phyloP scores from a whole-genome alignment of 1,284 basidiomycete genomes.

The Rhodotorula sp. region DNA sequence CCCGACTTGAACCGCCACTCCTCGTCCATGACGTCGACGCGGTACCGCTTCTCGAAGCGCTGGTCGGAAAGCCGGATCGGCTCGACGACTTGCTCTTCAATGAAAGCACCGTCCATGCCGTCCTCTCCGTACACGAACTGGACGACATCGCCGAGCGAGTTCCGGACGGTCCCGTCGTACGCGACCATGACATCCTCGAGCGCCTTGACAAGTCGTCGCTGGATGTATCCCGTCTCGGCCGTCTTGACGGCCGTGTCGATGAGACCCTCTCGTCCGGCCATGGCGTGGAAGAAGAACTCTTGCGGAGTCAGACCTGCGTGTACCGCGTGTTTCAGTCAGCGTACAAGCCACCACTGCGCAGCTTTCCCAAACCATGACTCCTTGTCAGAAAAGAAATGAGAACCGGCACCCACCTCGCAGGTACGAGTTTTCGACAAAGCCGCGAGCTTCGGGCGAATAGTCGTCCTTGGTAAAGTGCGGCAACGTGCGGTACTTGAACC shows the following conservation, averaged over 20 bases:
- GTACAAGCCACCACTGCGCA: too few species aligned
- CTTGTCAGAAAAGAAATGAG: too few species aligned
- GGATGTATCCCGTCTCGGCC: conserved; percentile 98
- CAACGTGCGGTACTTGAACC: conserved; percentile 92
- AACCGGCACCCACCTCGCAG: conserved; percentile 63
- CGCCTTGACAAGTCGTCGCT: conserved; percentile 95
- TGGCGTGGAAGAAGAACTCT: conserved; percentile 99
- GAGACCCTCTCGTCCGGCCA: conserved; percentile 98
- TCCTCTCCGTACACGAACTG: conserved; percentile 99
- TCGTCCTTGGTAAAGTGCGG: conserved; percentile 99
- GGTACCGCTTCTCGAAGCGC: conserved; percentile 85
- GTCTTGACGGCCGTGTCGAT: conserved; percentile 99
- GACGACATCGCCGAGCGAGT: conserved; percentile 90
- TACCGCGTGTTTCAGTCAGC: too few species aligned
- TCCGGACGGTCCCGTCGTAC: conserved; percentile 97
- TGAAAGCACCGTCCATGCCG: conserved; percentile 96
- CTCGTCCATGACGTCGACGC: conserved; percentile 85
- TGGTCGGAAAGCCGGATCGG: conserved; percentile 78
- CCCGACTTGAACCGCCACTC: conserved; percentile 55
- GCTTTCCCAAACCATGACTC: too few species aligned
- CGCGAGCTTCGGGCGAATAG: conserved; percentile 96
- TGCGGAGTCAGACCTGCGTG: conserved; percentile 71
- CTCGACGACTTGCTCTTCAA: conserved; percentile 91
- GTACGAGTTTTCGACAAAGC: conserved; percentile 99
- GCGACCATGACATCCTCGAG: conserved; percentile 96